A percentile compares a stretch with the other conserved stretches of the same genome.
phyloP scores from a whole-genome alignment of 2,329 filamentous ascomycete species.

The Scortechinia acanthostroma region DNA sequence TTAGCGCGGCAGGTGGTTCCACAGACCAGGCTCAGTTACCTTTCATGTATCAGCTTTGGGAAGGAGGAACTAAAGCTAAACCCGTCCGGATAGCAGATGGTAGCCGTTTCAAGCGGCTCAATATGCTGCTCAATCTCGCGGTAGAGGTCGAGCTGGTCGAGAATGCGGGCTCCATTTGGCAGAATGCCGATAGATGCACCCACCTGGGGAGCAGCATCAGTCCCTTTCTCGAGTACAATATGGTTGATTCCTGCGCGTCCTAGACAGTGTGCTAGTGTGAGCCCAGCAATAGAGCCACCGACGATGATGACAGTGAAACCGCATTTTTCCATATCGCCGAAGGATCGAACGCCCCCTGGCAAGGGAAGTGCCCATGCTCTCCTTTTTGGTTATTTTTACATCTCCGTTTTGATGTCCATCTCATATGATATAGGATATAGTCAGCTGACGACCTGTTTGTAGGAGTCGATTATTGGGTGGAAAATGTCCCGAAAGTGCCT shows the following conservation, averaged over 20 bases:
- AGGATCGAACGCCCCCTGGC: too few relatives aligned
- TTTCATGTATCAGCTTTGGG: not conserved
- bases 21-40: too few relatives aligned
- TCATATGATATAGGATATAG: too few relatives aligned
- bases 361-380: too few relatives aligned
- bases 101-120: slow-evolving; percentile 3
- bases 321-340: too few relatives aligned
- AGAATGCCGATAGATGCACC: slow-evolving; percentile 29
- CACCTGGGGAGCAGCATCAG: slow-evolving; percentile 21
- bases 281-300: slow-evolving; percentile 26
- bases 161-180: slow-evolving; percentile 23
- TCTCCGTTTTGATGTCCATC: too few relatives aligned
- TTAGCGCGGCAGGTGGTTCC: not conserved
- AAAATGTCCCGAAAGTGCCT: too few relatives aligned
- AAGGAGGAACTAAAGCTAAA: not conserved
- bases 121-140: slow-evolving; percentile 16
- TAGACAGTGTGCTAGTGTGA: slow-evolving; percentile 28
- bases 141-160: slow-evolving; percentile 30
- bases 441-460: too few relatives aligned
- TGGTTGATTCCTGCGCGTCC: slow-evolving; percentile 28
- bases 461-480: too few relatives aligned
- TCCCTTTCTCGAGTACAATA: slow-evolving; percentile 28
- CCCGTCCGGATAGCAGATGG: slow-evolving; percentile 5
- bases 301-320: slow-evolving; percentile 30
- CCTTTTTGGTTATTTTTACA: too few relatives aligned